Conservation (phyloP, 2,329 filamentous ascomycete genomes). For the Fusarium albidum region DNA sequence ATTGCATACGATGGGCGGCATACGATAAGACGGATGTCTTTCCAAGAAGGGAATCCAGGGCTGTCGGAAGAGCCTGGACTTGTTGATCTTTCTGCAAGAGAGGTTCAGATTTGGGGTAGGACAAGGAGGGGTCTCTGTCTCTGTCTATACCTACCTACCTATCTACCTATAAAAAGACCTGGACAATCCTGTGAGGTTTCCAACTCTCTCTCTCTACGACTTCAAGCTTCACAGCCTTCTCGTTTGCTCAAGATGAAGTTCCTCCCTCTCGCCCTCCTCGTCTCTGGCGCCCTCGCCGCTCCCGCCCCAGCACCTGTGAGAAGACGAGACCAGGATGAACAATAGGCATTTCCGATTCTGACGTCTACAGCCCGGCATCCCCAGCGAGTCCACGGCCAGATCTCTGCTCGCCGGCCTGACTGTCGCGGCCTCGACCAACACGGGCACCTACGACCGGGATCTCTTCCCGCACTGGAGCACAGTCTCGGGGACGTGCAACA, state of each 20-base stretch:
- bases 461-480: slow-evolving; percentile 78
- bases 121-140: too few species aligned
- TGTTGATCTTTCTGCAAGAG: too few species aligned
- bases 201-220: not conserved
- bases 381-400: slow-evolving; percentile 63
- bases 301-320: slow-evolving; percentile 42
- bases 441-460: slow-evolving; percentile 68
- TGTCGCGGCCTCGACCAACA: slow-evolving; percentile 62
- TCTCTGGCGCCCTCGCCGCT: slow-evolving; percentile 42
- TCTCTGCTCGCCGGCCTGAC: slow-evolving; percentile 66
- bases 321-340: not conserved
- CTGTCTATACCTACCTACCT: too few species aligned
- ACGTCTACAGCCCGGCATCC: slow-evolving; percentile 66
- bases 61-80: not conserved
- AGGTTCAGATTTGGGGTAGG: too few species aligned
- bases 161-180: too few species aligned
- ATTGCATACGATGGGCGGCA: too few species aligned
- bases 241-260: slow-evolving; percentile 42
- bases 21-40: slow-evolving; percentile 2
- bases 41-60: slow-evolving; percentile 16
- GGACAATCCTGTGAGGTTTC: not conserved
- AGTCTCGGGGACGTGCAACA: slow-evolving; percentile 73
- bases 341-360: not conserved
- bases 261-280: slow-evolving; percentile 38
- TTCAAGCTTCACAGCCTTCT: not conserved